Evolutionary conservation across 257 asterid genomes (phyloP), one percentile per base, ranked within the genome.

Genomic region (Nicotiana paniculata): DNA sequence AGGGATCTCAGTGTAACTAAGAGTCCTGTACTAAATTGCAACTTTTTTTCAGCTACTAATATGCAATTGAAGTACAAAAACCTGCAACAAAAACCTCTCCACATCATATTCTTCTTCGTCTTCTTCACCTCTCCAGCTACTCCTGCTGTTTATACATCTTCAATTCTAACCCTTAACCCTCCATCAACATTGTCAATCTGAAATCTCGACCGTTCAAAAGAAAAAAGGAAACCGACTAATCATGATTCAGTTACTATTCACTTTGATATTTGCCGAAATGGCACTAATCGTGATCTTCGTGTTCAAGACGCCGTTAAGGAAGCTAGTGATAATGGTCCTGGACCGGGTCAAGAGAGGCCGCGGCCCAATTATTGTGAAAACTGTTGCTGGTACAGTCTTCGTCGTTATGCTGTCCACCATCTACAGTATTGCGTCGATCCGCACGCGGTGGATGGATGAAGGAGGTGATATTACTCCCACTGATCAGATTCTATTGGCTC

Each of bases 271-370:
- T 85, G 43, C 90, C 75, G 98, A 95, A 89, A 90, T 91, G 95
- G 83, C 87, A 77, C 68, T 95, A 87, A 95, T 92, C 89, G 87
- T 93, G 81, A 83, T 89, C 80, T 95, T 95, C 86, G 92, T 95
- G 46, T 95, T 95, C 94, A 92, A 90, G 81, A 93, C 99, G 5
- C 99, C 99, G 18, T 83, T 93, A 4, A 87, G 99, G 84, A 95
- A 95, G 89, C 85, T 95, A 77, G 94, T 92, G 57, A 90, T 95
- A 46, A 84, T 95, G 90, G 90, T 88, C n/a, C 88, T 95, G 57
- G 98, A 95, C 90, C 92, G 97, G 75, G 88, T 87, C 84, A 93
- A 95, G 81, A 92, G 98, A 51, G 98, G 98, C 32, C 89, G 97
- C 12, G 97, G 95, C 12, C 97, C 99, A 35, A 35, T 91, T 35